Evolutionary conservation across 2,329 filamentous ascomycete genomes (phyloP), one percentile per base, ranked within the genome.

Genomic region (Colletotrichum simmondsii): DNA sequence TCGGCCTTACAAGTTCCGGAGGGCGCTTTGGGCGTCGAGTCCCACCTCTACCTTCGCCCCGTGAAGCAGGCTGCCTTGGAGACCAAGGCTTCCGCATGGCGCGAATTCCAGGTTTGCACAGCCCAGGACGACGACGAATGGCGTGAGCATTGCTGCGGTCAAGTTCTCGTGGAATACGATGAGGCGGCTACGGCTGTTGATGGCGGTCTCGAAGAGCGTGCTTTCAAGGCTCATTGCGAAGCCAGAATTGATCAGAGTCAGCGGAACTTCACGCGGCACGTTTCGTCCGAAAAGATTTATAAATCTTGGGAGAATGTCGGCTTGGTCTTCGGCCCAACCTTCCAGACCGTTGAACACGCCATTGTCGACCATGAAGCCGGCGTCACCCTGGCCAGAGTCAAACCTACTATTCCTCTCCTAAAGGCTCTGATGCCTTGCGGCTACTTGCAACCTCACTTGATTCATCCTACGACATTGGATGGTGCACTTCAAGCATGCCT

Each of bases 391-490:
- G 63, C 59, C 19, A 53, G 26, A 30, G 42, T 69, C 30, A 64
- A 37, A 16, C 52, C 42, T 30, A 69, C 60, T 4, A 35, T 60
- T 6, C 49, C 72, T 28, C 42, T 66, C 19, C 32, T 70, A 42
- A 61, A 60, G 30, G 65, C 67, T 10, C 12, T 67, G 61, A 75
- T 74, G 71, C 73, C 73, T 8, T 26, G 71, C 28, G 52, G 71
- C 12, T 75, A 59, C 54, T 54, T 63, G 3, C 65, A 60, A 7
- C 59, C 71, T 5, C 73, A 75, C 37, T 14, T 75, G 8, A 74
- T 75, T 16, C 72, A 74, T 42, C 72, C 72, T 0, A 65, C 72
- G 11, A 72, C 72, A 4, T 60, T 72, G 30, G 59, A 75, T 54
- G 70, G 66, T 35, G 62, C 62, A 4, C 62, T 65, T 30, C 42